phyloP scores from a whole-genome alignment of 148 eudicot genomes.

The Pharnaceum exiguum region DNA sequence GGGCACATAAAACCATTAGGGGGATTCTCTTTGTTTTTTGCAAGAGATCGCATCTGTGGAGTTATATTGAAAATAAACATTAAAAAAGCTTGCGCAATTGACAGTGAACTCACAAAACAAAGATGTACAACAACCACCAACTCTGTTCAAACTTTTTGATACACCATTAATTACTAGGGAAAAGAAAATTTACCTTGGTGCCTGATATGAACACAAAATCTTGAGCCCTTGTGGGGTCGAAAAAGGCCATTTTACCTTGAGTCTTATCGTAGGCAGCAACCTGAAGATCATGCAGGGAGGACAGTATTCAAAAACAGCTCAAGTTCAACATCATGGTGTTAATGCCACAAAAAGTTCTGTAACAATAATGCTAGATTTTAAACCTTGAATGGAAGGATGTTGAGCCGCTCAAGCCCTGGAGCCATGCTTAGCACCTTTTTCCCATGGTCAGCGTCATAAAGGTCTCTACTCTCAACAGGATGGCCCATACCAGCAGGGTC shows the following conservation, averaged over 20 bases:
- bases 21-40: slow-evolving; percentile 68
- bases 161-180: too few species aligned
- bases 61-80: background rate
- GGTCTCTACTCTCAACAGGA: slow-evolving; percentile 76
- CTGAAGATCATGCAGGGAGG: slow-evolving; percentile 25
- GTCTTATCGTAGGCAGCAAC: slow-evolving; percentile 97
- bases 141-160: background rate
- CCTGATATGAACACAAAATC: slow-evolving; percentile 93
- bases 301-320: background rate
- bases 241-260: slow-evolving; percentile 87
- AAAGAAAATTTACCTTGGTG: slow-evolving; percentile 57
- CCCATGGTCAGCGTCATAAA: slow-evolving; percentile 89
- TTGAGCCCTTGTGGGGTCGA: slow-evolving; percentile 86
- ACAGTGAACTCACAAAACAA: background rate
- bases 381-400: slow-evolving; percentile 91
- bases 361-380: background rate
- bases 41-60: slow-evolving; percentile 75
- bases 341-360: background rate
- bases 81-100: background rate
- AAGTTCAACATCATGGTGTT: background rate
- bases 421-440: slow-evolving; percentile 93
- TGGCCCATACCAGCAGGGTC: slow-evolving; percentile 98
- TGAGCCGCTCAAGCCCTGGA: slow-evolving; percentile 82
- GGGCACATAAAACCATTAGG: slow-evolving; percentile 89
- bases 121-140: background rate